Evolutionary conservation across 202 grass and related monocot genomes (phyloP).

Genomic region (Schoenoplectus tabernaemontani): DNA sequence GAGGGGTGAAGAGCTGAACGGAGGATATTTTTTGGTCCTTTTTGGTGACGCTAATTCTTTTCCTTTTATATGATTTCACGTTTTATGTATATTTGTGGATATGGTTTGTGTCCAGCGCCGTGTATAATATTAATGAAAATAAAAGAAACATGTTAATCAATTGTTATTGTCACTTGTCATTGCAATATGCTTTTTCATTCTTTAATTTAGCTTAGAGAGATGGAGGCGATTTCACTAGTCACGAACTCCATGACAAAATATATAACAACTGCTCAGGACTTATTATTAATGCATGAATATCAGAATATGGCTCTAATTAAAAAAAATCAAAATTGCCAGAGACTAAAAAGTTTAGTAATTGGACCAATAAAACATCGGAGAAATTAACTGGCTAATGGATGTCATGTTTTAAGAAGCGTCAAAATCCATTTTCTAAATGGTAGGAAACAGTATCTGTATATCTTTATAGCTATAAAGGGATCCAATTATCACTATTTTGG

Average conservation of each 20-base stretch:
- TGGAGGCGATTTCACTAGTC: neutral
- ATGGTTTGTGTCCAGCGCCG: neutral
- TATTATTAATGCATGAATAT: too few relatives aligned
- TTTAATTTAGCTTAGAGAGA: neutral
- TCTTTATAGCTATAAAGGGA: too few relatives aligned
- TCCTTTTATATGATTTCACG: slow-evolving; percentile 14
- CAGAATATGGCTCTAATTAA: too few relatives aligned
- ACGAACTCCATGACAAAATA: too few relatives aligned
- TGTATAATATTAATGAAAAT: slow-evolving; percentile 12
- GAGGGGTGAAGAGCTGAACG: neutral
- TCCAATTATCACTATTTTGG: too few relatives aligned
- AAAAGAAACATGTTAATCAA: neutral
- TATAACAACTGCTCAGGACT: too few relatives aligned
- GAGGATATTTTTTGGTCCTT: neutral
- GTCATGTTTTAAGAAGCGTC: neutral
- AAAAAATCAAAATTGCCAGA: too few relatives aligned
- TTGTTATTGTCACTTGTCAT: neutral
- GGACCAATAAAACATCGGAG: neutral
- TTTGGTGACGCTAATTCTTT: slow-evolving; percentile 1
- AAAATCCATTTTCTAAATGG: too few relatives aligned
- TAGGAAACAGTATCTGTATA: too few relatives aligned
- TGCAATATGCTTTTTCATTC: neutral
- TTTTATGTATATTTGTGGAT: neutral
- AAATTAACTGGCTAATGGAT: neutral
- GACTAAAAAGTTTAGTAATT: too few relatives aligned